These are phyloP conservation scores for Fusarium pseudograminearum DNA, from an alignment of 2,329 filamentous ascomycete species.

Conservation along the genomic window DNA sequence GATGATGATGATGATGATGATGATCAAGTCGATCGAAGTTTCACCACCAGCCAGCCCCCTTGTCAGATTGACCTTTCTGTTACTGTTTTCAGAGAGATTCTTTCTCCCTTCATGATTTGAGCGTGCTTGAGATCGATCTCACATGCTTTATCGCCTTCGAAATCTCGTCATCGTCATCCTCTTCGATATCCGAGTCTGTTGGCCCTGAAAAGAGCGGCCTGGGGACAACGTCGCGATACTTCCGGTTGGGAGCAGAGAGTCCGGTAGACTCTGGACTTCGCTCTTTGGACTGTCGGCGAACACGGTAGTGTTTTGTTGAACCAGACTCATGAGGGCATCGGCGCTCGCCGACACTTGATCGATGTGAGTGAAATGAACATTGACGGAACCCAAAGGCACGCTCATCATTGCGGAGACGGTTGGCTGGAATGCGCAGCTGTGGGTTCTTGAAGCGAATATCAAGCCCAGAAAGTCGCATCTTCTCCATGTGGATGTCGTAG, in stretches of 20 bases:
- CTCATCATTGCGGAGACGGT: slow-evolving; percentile 67
- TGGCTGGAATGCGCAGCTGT: slow-evolving; percentile 68
- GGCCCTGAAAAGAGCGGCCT: slow-evolving; percentile 47
- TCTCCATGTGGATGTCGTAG: slow-evolving; percentile 64
- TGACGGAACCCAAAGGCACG: slow-evolving; percentile 70
- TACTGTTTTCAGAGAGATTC: neutral
- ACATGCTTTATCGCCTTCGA: slow-evolving; percentile 49
- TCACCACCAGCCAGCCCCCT: slow-evolving; percentile 9
- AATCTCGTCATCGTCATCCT: slow-evolving; percentile 50
- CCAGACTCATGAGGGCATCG: slow-evolving; percentile 61
- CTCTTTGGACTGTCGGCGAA: slow-evolving; percentile 18
- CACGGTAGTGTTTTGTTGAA: slow-evolving; percentile 32
- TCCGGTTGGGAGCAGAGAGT: slow-evolving; percentile 41
- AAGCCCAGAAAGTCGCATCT: slow-evolving; percentile 64
- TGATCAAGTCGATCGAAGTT: slow-evolving; percentile 31
- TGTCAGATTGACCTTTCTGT: slow-evolving; percentile 8
- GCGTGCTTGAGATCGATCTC: slow-evolving; percentile 49
- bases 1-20: slow-evolving; percentile 26
- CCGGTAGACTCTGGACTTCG: slow-evolving; percentile 34
- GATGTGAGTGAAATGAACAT: slow-evolving; percentile 71
- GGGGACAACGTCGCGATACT: slow-evolving; percentile 44
- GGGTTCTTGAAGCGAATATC: slow-evolving; percentile 70
- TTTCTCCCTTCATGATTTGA: slow-evolving; percentile 40
- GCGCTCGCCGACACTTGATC: slow-evolving; percentile 65
- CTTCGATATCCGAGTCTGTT: slow-evolving; percentile 40